Percentiles rank a stretch among this genome's conserved stretches.
Conservation (phyloP, 768 basidiomycete genomes). For the Mycena pura region DNA sequence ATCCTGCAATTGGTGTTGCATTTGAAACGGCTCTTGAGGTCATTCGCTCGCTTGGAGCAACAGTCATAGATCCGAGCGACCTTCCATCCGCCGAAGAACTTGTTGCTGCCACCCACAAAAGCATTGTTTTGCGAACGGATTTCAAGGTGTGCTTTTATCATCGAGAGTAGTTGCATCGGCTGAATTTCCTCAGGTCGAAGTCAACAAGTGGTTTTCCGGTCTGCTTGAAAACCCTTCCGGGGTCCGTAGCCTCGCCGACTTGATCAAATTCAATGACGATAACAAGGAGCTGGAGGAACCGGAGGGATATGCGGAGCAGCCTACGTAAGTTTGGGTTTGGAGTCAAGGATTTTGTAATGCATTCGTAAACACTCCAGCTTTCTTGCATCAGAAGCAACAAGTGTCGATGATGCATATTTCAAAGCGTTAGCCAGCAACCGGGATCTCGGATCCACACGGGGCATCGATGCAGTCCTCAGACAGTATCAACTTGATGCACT, state of each 20-base stretch:
- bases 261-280: conserved; percentile 63
- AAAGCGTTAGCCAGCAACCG: conserved; percentile 49
- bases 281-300: conserved; percentile 58
- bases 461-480: conserved; percentile 59
- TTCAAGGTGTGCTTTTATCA: conserved; percentile 54
- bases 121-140: conserved; percentile 56
- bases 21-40: conserved; percentile 48
- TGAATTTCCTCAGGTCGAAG: conserved; percentile 47
- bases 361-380: conserved; percentile 33
- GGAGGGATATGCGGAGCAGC: conserved; percentile 45
- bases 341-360: conserved; percentile 42
- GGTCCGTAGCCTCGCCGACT: conserved; percentile 59
- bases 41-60: conserved; percentile 49
- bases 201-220: conserved; percentile 54
- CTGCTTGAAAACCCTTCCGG: conserved; percentile 62
- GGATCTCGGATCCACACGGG: conserved; percentile 55
- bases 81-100: conserved; percentile 61
- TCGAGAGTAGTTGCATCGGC: neutral
- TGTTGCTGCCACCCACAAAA: conserved; percentile 57
- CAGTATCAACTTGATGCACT: conserved; percentile 55
- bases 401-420: conserved; percentile 50
- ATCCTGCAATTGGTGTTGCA: conserved; percentile 43
- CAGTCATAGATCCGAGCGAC: conserved; percentile 67
- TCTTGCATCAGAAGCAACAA: conserved; percentile 44
- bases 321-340: conserved; percentile 33